phyloP scores from a whole-genome alignment of 2,329 filamentous ascomycete genomes.

The Fusarium tuaranense region DNA sequence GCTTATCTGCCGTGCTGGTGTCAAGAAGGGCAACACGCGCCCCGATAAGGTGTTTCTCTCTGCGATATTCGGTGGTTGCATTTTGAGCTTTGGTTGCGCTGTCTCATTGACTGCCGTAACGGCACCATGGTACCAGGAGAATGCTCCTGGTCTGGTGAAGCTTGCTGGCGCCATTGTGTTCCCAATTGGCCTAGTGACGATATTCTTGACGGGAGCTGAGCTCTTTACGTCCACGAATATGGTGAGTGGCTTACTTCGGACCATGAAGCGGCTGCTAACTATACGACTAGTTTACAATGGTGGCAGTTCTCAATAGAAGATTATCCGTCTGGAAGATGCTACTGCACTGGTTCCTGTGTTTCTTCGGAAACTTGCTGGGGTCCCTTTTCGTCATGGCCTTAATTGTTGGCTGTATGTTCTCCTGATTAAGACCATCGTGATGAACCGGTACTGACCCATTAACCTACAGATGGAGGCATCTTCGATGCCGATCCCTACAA shows the following conservation, averaged over 20 bases:
- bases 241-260: constrained; percentile 13
- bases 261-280: neutral
- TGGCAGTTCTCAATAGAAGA: constrained; percentile 36
- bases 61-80: constrained; percentile 34
- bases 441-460: neutral
- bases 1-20: constrained; percentile 35
- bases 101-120: constrained; percentile 36
- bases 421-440: accelerated
- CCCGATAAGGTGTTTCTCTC: constrained; percentile 40
- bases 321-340: constrained; percentile 40
- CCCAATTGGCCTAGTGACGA: constrained; percentile 36
- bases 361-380: constrained; percentile 61
- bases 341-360: constrained; percentile 57
- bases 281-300: constrained; percentile 29
- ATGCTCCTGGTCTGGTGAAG: constrained; percentile 38
- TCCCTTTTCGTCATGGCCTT: constrained; percentile 60
- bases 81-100: constrained; percentile 39
- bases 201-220: constrained; percentile 37
- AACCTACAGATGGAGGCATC: constrained; percentile 55
- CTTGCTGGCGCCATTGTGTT: constrained; percentile 39
- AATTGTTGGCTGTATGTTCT: constrained; percentile 53
- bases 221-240: constrained; percentile 39
- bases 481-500: constrained; percentile 55
- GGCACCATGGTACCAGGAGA: constrained; percentile 40
- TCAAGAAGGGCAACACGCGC: constrained; percentile 33